Base-by-base conservation (phyloP, 805 yeast species). In the Starmera quercuum region DNA sequence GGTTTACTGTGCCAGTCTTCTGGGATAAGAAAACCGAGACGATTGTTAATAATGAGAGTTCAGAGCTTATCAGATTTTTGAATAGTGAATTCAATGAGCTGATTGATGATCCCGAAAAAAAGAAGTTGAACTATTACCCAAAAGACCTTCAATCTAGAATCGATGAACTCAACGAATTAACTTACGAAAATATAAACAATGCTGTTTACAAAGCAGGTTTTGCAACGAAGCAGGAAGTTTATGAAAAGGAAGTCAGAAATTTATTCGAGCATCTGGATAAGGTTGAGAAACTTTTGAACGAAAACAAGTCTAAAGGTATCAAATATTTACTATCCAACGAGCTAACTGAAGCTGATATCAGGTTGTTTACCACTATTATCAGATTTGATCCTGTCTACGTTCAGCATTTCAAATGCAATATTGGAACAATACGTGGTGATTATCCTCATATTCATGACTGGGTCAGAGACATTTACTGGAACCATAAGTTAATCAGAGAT, bases 161-260 rank as follows among this genome's bases (percentile, higher is more conserved):
- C 48, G 95, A 88, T 51, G 85, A 73, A 35, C 51, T 86, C 44
- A 87, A 92, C 51, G 69, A 64, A 13, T 81, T 94, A 88, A 73
- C 84, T 26, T 88, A 88, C 57, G 83, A 82, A 50, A 73, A 71
- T 48, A 82, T 90, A 57, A 87, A 88, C 68, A 85, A 83, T 52
- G 97, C 95, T 26, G 97, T 88, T 26, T 90, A 90, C 68, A 90
- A 86, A 61, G 45, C 92, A 3, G 97, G 97, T 0, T 90, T 88
- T 58, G 85, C 96, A 5, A 76, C 86, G 9, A 70, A 70, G 36
- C 95, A 85, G 58, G 86, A 81, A 41, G 83, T 79, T 10, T 88
- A 88, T 52, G 90, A 83, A 43, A 62, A 62, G 34, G 80, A 80
- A 46, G 84, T 81, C 3, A 56, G 47, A 22, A 71, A 68, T 28